Evolutionary conservation across 2,329 filamentous ascomycete genomes (phyloP).

Genomic region (Colletotrichum sojae): DNA sequence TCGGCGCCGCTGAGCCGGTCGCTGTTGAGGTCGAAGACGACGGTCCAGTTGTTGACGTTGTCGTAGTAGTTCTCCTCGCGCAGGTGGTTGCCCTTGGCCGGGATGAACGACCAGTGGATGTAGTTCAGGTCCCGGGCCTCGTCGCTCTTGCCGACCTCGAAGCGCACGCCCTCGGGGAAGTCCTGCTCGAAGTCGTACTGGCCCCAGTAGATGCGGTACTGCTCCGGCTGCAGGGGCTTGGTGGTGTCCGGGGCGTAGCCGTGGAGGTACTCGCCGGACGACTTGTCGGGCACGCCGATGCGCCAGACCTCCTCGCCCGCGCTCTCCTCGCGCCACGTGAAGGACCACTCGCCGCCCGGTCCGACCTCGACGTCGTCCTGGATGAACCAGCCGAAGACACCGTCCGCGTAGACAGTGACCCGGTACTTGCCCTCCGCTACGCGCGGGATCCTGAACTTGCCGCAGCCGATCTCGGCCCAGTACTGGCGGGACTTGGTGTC

Average conservation of each 20-base stretch:
- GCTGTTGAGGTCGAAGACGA: slow-evolving; percentile 64
- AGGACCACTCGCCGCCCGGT: slow-evolving; percentile 50
- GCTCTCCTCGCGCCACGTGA: slow-evolving; percentile 67
- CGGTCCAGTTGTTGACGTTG: slow-evolving; percentile 72
- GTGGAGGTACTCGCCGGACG: slow-evolving; percentile 72
- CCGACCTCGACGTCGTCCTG: slow-evolving; percentile 65
- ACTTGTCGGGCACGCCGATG: slow-evolving; percentile 74
- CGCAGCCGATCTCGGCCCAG: slow-evolving; percentile 68
- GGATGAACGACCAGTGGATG: slow-evolving; percentile 76
- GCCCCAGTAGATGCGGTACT: slow-evolving; percentile 74
- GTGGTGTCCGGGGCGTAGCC: slow-evolving; percentile 64
- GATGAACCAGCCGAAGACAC: slow-evolving; percentile 71
- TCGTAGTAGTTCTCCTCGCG: slow-evolving; percentile 59
- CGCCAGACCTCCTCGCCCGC: slow-evolving; percentile 73
- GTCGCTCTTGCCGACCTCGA: slow-evolving; percentile 68
- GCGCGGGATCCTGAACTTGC: slow-evolving; percentile 65
- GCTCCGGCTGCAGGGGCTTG: slow-evolving; percentile 65
- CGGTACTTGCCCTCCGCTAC: slow-evolving; percentile 72
- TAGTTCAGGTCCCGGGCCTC: slow-evolving; percentile 70
- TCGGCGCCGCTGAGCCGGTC: slow-evolving; percentile 59
- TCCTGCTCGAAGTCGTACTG: slow-evolving; percentile 72
- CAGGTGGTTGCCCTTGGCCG: slow-evolving; percentile 64
- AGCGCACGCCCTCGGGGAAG: slow-evolving; percentile 71
- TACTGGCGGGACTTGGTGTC: slow-evolving; percentile 72
- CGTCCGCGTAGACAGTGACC: slow-evolving; percentile 73